A percentile compares a stretch with the other conserved stretches of the same genome.
These are phyloP conservation scores for Pouteria campechiana DNA, from an alignment of 179 eudicot genomes.

Conservation along the genomic window DNA sequence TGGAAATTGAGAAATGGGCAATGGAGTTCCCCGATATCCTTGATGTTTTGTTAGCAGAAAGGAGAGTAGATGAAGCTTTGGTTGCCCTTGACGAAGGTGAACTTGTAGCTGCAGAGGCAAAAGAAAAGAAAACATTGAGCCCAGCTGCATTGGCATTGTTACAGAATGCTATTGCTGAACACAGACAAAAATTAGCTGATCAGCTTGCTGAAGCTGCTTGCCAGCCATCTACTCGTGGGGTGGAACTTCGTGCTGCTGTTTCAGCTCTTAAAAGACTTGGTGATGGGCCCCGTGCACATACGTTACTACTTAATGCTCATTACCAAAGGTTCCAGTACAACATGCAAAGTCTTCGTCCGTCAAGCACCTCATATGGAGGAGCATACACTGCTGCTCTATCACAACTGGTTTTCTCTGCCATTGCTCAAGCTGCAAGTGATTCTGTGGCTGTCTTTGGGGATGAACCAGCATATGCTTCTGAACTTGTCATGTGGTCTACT, in stretches of 20 bases:
- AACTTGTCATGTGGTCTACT: constrained; percentile 94
- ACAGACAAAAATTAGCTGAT: constrained; percentile 85
- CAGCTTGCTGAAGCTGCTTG: constrained; percentile 97
- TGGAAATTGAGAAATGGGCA: constrained; percentile 69
- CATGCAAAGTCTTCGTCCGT: constrained; percentile 91
- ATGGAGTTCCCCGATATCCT: constrained; percentile 85
- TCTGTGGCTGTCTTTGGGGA: constrained; percentile 67
- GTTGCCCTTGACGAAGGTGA: constrained; percentile 82
- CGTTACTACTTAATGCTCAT: constrained; percentile 86
- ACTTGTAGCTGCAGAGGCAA: constrained; percentile 58
- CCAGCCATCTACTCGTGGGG: constrained; percentile 92
- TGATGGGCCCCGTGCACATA: constrained; percentile 94
- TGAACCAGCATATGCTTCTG: constrained; percentile 87
- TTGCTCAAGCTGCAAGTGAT: constrained; percentile 90
- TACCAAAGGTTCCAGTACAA: constrained; percentile 75
- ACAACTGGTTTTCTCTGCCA: constrained; percentile 85
- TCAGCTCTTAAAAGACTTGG: constrained; percentile 90
- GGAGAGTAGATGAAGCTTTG: constrained; percentile 89
- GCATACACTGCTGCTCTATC: constrained; percentile 98
- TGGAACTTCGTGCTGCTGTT: constrained; percentile 84
- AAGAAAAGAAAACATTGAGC: constrained; percentile 50
- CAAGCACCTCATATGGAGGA: constrained; percentile 98
- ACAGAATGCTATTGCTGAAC: constrained; percentile 49
- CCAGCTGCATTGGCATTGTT: constrained; percentile 43
- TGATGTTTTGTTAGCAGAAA: constrained; percentile 92